Percentiles rank a stretch among this genome's conserved stretches.
These are phyloP conservation scores for Gonium pectorale DNA, from an alignment of 139 green algal genomes.

Conservation along the genomic window DNA sequence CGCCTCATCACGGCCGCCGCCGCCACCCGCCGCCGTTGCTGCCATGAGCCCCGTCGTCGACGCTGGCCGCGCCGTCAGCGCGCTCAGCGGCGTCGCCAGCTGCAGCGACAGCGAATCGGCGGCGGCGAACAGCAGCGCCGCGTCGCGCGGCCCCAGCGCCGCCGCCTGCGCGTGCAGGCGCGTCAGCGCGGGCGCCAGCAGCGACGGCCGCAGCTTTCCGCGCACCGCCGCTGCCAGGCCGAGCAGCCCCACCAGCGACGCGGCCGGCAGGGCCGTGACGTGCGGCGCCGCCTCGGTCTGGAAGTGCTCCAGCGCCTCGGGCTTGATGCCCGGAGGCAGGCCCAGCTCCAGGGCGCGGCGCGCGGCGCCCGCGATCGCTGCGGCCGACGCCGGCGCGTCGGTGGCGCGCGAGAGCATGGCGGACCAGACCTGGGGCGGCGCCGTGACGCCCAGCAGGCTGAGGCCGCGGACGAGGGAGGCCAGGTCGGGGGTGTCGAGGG, in stretches of 20 bases:
- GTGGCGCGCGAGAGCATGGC: slow-evolving; percentile 31
- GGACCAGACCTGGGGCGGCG: slow-evolving; percentile 32
- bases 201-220: slow-evolving; percentile 4
- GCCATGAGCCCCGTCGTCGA: neutral
- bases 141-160: slow-evolving; percentile 4
- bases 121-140: slow-evolving; percentile 14
- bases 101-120: neutral
- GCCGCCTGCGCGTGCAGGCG: slow-evolving; percentile 1
- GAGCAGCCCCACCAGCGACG: slow-evolving; percentile 11
- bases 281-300: slow-evolving; percentile 5
- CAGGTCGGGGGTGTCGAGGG: slow-evolving; percentile 28
- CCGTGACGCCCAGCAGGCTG: neutral
- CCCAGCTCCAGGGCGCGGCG: slow-evolving; percentile 18
- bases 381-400: neutral
- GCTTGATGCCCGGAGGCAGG: slow-evolving; percentile 27
- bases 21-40: neutral
- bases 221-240: slow-evolving; percentile 4
- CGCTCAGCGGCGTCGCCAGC: slow-evolving; percentile 12
- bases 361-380: neutral
- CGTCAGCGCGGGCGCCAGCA: slow-evolving; percentile 2
- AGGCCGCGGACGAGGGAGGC: neutral
- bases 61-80: neutral
- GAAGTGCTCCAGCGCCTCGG: slow-evolving; percentile 5
- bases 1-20: neutral
- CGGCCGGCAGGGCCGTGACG: neutral